A percentile compares a stretch with the other conserved stretches of the same genome.
Evolutionary conservation across 2,329 filamentous ascomycete genomes (phyloP).

Genomic region (Lachnellula arida): DNA sequence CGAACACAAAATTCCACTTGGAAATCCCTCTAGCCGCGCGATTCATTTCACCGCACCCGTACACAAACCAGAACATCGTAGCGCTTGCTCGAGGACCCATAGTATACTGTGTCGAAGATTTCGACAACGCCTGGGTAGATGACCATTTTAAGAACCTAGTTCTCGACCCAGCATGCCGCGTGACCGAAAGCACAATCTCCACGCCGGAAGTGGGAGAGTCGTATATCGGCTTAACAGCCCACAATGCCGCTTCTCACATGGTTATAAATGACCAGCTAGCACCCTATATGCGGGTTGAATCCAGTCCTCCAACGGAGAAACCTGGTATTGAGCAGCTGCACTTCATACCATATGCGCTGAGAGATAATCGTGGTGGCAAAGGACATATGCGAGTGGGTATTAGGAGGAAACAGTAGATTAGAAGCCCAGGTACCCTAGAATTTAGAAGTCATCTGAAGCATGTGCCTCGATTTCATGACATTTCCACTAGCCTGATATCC

Average conservation of each 20-base stretch:
- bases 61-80: conserved; percentile 50
- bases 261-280: conserved; percentile 1
- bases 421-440: neutral
- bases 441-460: no score
- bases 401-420: conserved; percentile 12
- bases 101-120: conserved; percentile 57
- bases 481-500: no score
- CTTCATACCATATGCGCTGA: conserved; percentile 52
- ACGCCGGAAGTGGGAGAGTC: conserved; percentile 14
- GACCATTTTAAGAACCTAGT: conserved; percentile 46
- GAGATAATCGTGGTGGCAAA: conserved; percentile 49
- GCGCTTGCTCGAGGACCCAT: conserved; percentile 52
- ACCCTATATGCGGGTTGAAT: conserved; percentile 1
- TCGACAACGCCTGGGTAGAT: conserved; percentile 50
- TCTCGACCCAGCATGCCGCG: conserved; percentile 11
- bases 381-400: conserved; percentile 34
- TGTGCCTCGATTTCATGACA: no score
- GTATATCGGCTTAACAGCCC: conserved; percentile 18
- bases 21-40: conserved; percentile 43
- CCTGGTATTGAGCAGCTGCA: conserved; percentile 34
- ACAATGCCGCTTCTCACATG: conserved; percentile 17
- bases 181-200: conserved; percentile 14
- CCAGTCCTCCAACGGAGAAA: conserved; percentile 13
- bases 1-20: conserved; percentile 41
- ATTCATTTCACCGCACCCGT: conserved; percentile 49